Evolutionary conservation across 768 basidiomycete species (phyloP), one percentile per base, ranked within the genome.

Genomic region (Hypholoma sublateritium): DNA sequence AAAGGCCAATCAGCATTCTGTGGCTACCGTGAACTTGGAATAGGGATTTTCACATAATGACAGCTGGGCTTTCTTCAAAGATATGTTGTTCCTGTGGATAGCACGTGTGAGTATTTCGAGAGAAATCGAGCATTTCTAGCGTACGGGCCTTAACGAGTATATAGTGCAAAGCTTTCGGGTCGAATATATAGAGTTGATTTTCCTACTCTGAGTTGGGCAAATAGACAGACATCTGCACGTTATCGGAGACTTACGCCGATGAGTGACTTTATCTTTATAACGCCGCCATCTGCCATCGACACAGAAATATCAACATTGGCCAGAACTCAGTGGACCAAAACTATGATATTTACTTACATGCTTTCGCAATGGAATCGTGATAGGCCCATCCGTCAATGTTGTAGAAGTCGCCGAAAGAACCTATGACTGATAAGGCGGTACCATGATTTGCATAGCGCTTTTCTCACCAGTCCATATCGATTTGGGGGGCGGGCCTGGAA

Each of bases 101-200:
- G 22, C 28, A 16, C 19, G 35, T n/a, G 6, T 43, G 45, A 25
- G 21, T 12, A 17, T 16, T 55, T 2, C 6, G 19, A 32, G 17
- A 7, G 28, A 1, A 9, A 28, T 46, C 46, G 11, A 34, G 7
- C 6, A 32, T 4, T 14, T 32, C 9, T 28, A 17, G 32, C 12
- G 48, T 12, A 35, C 53, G 21, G n/a, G 35, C 66, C 66, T 80
- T 81, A 49, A 80, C 68, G 12, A 79, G 34, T 43, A 82, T 74
- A 49, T 76, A 74, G 53, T 80, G 71, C 52, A 82, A 59, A 0
- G 79, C 80, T 46, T 70, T 72, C 0, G 79, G 77, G 54, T 82
- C 81, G 53, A 65, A 79, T 3, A 78, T 68, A 57, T 73, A 74
- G 5, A 80, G 67, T 34, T 67, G 63, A 44, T 69, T 62, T 6